Evolutionary conservation across 768 basidiomycete genomes (phyloP).

Genomic region (Leccinum pellstonianum): DNA sequence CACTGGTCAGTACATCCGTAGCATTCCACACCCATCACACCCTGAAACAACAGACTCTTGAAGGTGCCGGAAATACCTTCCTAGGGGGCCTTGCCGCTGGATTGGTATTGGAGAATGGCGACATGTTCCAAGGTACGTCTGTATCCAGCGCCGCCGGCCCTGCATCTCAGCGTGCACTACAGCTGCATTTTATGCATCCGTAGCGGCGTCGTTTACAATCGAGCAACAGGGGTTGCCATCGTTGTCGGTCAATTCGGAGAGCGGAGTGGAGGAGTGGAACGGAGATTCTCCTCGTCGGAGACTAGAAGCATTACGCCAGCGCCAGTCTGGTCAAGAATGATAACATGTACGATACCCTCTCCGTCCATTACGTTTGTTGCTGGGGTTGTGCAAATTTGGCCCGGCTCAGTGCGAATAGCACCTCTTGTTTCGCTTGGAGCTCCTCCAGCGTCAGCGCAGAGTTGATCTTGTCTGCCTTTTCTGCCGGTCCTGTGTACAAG

Average conservation of each 20-base stretch:
- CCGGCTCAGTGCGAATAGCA: slow-evolving; percentile 88
- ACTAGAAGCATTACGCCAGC: slow-evolving; percentile 50
- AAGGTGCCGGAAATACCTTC: slow-evolving; percentile 91
- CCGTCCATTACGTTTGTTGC: slow-evolving; percentile 30
- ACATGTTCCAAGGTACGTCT: slow-evolving; percentile 62
- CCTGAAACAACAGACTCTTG: slow-evolving; percentile 2
- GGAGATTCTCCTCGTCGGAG: slow-evolving; percentile 58
- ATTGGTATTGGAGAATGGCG: slow-evolving; percentile 48
- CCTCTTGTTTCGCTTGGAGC: slow-evolving; percentile 81
- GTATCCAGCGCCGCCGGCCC: slow-evolving; percentile 3
- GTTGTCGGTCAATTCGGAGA: slow-evolving; percentile 34
- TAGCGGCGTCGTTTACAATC: slow-evolving; percentile 80
- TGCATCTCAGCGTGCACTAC: slow-evolving; percentile 19
- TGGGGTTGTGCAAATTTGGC: slow-evolving; percentile 70
- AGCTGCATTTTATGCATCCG: slow-evolving; percentile 72
- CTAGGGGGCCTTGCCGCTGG: slow-evolving; percentile 86
- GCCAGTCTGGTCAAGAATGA: slow-evolving; percentile 35
- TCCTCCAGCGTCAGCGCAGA: slow-evolving; percentile 92
- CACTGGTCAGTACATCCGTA: slow-evolving; percentile 35
- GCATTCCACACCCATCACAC: not conserved
- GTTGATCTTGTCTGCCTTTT: slow-evolving; percentile 86
- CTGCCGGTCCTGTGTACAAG: slow-evolving; percentile 66
- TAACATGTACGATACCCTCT: slow-evolving; percentile 26
- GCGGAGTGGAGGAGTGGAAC: slow-evolving; percentile 58
- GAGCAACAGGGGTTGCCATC: slow-evolving; percentile 78